phyloP scores from a whole-genome alignment of 352 stramenopile species.

The Thalassiosira exigua region DNA sequence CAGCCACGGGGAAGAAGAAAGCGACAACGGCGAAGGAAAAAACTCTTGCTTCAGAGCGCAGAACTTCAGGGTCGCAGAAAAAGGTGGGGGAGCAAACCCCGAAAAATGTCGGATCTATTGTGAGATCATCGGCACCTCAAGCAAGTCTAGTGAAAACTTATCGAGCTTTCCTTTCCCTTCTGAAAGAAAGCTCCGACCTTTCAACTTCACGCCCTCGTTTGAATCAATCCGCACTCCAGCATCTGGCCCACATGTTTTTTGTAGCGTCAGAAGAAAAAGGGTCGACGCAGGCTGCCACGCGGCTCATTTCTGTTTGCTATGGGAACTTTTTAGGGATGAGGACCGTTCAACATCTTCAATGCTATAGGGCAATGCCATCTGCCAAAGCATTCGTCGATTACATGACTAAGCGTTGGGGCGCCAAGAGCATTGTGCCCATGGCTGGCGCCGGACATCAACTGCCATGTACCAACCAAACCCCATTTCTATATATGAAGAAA shows the following conservation, averaged over 20 bases:
- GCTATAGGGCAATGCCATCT: slow-evolving; percentile 29
- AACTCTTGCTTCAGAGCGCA: neutral
- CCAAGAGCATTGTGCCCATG: slow-evolving; percentile 27
- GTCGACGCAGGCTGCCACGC: slow-evolving; percentile 11
- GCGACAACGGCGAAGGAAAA: slow-evolving; percentile 6
- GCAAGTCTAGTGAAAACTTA: slow-evolving; percentile 40
- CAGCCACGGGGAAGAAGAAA: slow-evolving; percentile 29
- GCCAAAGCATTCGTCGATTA: slow-evolving; percentile 42
- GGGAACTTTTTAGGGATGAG: slow-evolving; percentile 33
- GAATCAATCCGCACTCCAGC: slow-evolving; percentile 44
- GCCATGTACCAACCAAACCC: neutral
- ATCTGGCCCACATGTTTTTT: slow-evolving; percentile 39
- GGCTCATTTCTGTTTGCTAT: slow-evolving; percentile 48
- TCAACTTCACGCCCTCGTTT: slow-evolving; percentile 13
- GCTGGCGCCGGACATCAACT: neutral
- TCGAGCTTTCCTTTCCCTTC: slow-evolving; percentile 33
- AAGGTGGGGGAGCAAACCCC: slow-evolving; percentile 3
- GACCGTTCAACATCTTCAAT: slow-evolving; percentile 37
- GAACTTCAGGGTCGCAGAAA: slow-evolving; percentile 31
- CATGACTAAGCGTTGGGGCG: slow-evolving; percentile 30
- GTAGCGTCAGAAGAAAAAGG: slow-evolving; percentile 27
- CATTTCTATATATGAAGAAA: slow-evolving; percentile 48
- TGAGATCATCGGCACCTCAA: slow-evolving; percentile 8
- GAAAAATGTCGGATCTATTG: slow-evolving; percentile 10
- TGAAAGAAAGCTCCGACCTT: slow-evolving; percentile 28